Percentiles rank a stretch among this genome's conserved stretches.
phyloP scores from a whole-genome alignment of 2,329 filamentous ascomycete genomes.

The Fusarium phyllophilum region DNA sequence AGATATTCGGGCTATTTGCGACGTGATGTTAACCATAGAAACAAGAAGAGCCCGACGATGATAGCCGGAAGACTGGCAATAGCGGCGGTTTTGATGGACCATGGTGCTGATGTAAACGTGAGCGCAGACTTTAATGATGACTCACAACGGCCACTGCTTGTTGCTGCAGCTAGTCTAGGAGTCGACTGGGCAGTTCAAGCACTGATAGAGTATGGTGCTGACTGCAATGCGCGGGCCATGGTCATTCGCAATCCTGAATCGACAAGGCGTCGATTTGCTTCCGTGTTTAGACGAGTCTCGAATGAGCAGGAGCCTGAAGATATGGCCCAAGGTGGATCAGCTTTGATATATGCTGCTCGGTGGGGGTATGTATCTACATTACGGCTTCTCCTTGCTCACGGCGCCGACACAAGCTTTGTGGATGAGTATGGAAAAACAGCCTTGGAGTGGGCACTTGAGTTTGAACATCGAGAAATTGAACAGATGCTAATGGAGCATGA shows the following conservation, averaged over 20 bases:
- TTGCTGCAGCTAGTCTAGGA: neutral
- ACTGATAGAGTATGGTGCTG: fast-evolving
- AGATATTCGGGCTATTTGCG: no score
- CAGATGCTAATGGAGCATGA: neutral
- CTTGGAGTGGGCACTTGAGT: fast-evolving
- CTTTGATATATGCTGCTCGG: neutral
- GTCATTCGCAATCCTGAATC: no score
- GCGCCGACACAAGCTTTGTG: neutral
- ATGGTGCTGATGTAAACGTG: no score
- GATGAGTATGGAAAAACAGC: fast-evolving
- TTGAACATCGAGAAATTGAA: fast-evolving
- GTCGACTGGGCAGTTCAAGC: neutral
- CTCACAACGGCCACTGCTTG: no score
- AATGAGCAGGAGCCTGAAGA: no score
- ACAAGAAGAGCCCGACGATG: no score
- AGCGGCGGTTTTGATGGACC: no score
- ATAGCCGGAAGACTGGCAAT: no score
- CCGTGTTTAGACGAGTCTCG: no score
- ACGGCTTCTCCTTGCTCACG: neutral
- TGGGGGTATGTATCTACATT: fast-evolving
- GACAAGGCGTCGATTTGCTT: no score
- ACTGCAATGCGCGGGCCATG: neutral
- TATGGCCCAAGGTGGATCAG: neutral
- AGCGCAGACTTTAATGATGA: no score
- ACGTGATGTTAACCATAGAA: no score